A percentile compares a stretch with the other conserved stretches of the same genome.
Conservation (phyloP, 108 stramenopile species). For the Skeletonema menzelii region DNA sequence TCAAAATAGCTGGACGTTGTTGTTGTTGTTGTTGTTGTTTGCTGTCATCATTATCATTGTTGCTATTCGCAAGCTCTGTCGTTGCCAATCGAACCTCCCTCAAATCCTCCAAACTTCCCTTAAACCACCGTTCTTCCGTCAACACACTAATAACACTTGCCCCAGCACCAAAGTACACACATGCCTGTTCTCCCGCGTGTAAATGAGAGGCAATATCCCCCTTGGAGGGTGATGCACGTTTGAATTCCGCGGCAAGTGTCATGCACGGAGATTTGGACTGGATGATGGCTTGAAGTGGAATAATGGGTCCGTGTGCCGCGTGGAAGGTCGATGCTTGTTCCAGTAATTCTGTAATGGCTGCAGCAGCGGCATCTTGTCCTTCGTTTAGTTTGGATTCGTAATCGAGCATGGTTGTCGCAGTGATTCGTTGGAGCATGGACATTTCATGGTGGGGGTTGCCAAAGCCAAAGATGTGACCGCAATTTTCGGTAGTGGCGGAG, state of each 20-base stretch:
- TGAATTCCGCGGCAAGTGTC: slow-evolving; percentile 98
- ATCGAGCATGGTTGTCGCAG: slow-evolving; percentile 77
- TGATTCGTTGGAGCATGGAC: slow-evolving; percentile 83
- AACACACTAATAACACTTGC: slow-evolving; percentile 92
- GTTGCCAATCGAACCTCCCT: slow-evolving; percentile 63
- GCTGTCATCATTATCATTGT: no score
- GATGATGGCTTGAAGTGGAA: slow-evolving; percentile 66
- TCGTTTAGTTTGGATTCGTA: slow-evolving; percentile 33
- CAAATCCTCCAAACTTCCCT: slow-evolving; percentile 88
- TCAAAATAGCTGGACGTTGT: slow-evolving; percentile 82
- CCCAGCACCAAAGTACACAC: slow-evolving; percentile 81
- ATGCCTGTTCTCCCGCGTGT: slow-evolving; percentile 83
- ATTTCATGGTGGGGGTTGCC: slow-evolving; percentile 65
- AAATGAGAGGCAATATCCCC: slow-evolving; percentile 81
- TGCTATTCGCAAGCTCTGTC: not conserved
- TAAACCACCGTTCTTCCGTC: slow-evolving; percentile 96
- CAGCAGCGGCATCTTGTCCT: slow-evolving; percentile 4
- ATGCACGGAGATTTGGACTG: slow-evolving; percentile 65
- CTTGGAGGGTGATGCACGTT: slow-evolving; percentile 95
- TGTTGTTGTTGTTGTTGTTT: not conserved
- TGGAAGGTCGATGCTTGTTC: slow-evolving; percentile 53
- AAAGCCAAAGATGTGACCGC: slow-evolving; percentile 64
- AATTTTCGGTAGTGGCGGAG: slow-evolving; percentile 22
- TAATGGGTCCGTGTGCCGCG: slow-evolving; percentile 55
- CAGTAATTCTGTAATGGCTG: slow-evolving; percentile 39